Percentiles rank a stretch among this genome's conserved stretches.
Evolutionary conservation across 441 rosid genomes (phyloP).

Genomic region (Mallotus japonicus): DNA sequence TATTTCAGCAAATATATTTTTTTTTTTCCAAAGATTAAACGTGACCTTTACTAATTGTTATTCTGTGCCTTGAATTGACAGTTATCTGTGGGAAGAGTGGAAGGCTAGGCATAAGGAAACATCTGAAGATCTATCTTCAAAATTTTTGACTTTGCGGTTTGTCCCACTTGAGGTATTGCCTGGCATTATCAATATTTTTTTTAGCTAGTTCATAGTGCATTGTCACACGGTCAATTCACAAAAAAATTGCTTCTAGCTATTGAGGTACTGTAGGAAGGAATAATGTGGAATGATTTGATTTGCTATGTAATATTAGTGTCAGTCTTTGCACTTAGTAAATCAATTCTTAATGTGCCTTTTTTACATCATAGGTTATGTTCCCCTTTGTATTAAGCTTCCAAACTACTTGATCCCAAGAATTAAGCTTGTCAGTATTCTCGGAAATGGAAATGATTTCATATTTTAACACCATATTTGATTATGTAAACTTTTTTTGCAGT

Average conservation of each 20-base stretch:
- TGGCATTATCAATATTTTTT: not conserved
- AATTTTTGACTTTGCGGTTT: slow-evolving; percentile 48
- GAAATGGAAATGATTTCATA: not conserved
- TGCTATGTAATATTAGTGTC: not conserved
- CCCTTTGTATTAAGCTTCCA: not conserved
- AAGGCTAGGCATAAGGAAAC: slow-evolving; percentile 50
- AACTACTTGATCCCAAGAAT: not conserved
- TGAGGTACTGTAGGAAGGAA: slow-evolving; percentile 16
- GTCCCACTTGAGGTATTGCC: slow-evolving; percentile 67
- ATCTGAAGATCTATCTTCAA: slow-evolving; percentile 43
- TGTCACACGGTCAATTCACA: not conserved
- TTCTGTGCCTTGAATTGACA: slow-evolving; percentile 34
- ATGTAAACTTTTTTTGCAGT: not conserved
- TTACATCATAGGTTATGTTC: not conserved
- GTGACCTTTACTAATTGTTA: slow-evolving; percentile 10
- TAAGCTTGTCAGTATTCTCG: not conserved
- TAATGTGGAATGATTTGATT: slow-evolving; percentile 2
- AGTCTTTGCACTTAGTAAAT: not conserved
- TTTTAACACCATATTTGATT: too few species aligned
- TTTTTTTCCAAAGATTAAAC: slow-evolving; percentile 16
- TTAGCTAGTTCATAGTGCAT: slow-evolving; percentile 1
- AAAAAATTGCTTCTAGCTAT: slow-evolving; percentile 3
- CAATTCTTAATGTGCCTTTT: not conserved
- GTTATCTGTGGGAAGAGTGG: slow-evolving; percentile 83
- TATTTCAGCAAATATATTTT: not conserved